Evolutionary conservation across 2,329 filamentous ascomycete species (phyloP).

Genomic region (Tolypocladium tundrense): DNA sequence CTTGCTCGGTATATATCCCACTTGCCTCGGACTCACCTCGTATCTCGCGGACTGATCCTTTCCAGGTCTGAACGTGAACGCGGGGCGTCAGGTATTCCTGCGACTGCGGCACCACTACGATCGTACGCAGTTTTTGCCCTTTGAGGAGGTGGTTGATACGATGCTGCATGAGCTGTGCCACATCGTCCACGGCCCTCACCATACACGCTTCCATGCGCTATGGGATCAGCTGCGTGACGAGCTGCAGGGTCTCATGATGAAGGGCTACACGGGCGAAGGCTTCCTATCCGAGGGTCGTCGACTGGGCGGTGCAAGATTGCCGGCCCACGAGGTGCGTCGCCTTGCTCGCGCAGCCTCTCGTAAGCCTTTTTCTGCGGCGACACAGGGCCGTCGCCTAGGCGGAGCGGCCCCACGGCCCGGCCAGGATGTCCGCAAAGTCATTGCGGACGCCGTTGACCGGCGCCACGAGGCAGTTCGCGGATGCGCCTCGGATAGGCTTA

Average conservation of each 20-base stretch:
- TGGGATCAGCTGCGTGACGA: slow-evolving; percentile 89
- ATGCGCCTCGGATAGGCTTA: slow-evolving; percentile 63
- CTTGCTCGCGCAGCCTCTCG: slow-evolving; percentile 67
- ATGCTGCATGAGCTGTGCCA: slow-evolving; percentile 94
- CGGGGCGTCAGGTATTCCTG: slow-evolving; percentile 69
- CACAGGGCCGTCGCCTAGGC: slow-evolving; percentile 63
- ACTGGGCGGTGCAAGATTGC: slow-evolving; percentile 58
- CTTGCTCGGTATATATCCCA: slow-evolving; percentile 47
- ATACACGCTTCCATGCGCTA: slow-evolving; percentile 70
- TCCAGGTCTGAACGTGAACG: slow-evolving; percentile 64
- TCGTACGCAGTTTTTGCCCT: slow-evolving; percentile 63
- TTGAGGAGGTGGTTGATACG: slow-evolving; percentile 77
- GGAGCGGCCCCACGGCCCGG: slow-evolving; percentile 44
- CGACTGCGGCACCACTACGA: slow-evolving; percentile 70
- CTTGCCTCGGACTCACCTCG: no score
- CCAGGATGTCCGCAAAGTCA: slow-evolving; percentile 60
- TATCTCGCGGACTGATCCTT: not conserved
- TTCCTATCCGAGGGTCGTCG: slow-evolving; percentile 68
- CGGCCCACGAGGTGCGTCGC: slow-evolving; percentile 62
- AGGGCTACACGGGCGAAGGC: slow-evolving; percentile 84
- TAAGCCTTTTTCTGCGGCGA: slow-evolving; percentile 51
- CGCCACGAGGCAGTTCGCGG: slow-evolving; percentile 58
- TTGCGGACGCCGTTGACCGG: slow-evolving; percentile 60
- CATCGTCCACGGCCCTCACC: slow-evolving; percentile 74
- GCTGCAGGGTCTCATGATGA: slow-evolving; percentile 62